phyloP scores from a whole-genome alignment of 2,329 filamentous ascomycete genomes.

The Leptographium radiaticola region DNA sequence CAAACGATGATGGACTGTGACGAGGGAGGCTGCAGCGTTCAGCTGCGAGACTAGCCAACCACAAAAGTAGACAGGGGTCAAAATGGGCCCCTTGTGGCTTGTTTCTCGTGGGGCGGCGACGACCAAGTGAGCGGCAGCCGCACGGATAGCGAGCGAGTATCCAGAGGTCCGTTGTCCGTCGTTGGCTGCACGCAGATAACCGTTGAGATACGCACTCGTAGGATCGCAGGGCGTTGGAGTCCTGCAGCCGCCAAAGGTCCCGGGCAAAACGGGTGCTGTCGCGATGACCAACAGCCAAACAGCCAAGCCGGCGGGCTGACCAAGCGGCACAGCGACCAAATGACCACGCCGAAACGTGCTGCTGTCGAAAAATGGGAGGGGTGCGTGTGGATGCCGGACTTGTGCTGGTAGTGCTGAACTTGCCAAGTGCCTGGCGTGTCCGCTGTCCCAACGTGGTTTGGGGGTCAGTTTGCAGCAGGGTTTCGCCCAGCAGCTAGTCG shows the following conservation, averaged over 20 bases:
- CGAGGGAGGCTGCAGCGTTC: neutral
- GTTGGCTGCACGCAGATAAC: neutral
- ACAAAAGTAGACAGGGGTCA: neutral
- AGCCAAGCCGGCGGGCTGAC: neutral
- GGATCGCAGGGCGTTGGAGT: too few species aligned
- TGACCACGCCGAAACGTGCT: neutral
- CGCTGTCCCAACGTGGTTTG: conserved; percentile 1
- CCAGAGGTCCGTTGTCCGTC: neutral
- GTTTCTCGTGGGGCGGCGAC: neutral
- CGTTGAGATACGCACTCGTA: too few species aligned
- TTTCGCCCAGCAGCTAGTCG: neutral
- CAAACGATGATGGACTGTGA: neutral
- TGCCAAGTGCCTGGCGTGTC: neutral
- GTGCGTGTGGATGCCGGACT: neutral
- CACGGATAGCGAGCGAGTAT: neutral
- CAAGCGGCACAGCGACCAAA: neutral
- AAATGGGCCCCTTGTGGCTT: neutral
- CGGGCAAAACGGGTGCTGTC: too few species aligned
- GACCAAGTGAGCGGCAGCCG: neutral
- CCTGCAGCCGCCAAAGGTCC: too few species aligned
- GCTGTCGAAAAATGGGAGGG: neutral
- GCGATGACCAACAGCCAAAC: too few species aligned
- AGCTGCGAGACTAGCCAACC: neutral
- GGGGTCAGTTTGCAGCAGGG: neutral
- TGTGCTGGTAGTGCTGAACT: neutral